Evolutionary conservation across 176 grass and related monocot species (phyloP), one percentile per base, ranked within the genome.

Genomic region (Bolboschoenus planiculmis): DNA sequence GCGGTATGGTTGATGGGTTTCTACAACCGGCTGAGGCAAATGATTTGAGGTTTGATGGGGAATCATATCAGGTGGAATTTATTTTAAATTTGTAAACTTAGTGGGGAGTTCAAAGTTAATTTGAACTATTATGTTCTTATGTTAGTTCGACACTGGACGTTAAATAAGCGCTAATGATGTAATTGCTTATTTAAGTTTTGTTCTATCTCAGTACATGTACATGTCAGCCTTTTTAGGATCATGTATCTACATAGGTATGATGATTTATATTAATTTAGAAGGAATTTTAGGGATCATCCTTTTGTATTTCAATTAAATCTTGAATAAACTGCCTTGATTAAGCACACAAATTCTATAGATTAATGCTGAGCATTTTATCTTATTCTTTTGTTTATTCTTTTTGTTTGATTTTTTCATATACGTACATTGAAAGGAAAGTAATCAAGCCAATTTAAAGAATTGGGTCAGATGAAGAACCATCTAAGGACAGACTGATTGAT

Each of bases 21-120:
- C 16, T 64, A 44, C 62, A 86, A 71, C 64, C 50, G 21, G 63
- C 78, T 5, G 85, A 90, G 83, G 85, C 85, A 62, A 81, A 66
- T 65, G 88, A 87, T 60, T 56, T 97, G 87, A 89, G 81, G 75
- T 97, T 97, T 81, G 89, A 97, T 78, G 93, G 88, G 60, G 85
- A 93, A 30, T 84, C 92, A 47, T 91, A 97, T 83, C 90, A 93
- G 85, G 85, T 91, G 83, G 89, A 92, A 83, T 88, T 97, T 78
- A 74, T 86, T 47, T 61, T 93, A 61, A 78, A 91, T 79, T 81
- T 92, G 70, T 92, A 92, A 84, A 83, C 44, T 72, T 64, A 86
- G 44, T 85, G 58, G 35, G 56, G 57, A 55, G 43, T 36, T 81
- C 42, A 5, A 26, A 44, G 56, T 56, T 81, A 81, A 3, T 81